Evolutionary conservation across 2,329 filamentous ascomycete genomes (phyloP).

Genomic region (Aspergillus sp.): DNA sequence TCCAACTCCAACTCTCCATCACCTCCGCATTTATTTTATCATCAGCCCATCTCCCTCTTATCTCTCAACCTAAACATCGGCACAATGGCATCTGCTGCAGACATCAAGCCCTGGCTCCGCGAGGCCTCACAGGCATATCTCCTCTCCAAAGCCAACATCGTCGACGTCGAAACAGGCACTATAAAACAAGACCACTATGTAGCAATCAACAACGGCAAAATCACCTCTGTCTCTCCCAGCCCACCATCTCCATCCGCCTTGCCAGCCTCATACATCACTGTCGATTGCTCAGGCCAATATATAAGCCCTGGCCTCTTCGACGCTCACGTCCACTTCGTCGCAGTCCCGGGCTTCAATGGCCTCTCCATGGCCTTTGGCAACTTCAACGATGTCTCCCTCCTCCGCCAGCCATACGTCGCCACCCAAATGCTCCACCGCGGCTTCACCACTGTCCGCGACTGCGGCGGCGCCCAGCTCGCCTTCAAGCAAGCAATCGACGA

Average conservation of each 20-base stretch:
- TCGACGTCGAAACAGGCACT: constrained; percentile 22
- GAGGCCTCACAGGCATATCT: constrained; percentile 14
- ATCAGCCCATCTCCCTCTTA: not conserved
- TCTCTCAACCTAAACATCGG: too few relatives aligned
- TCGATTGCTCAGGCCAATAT: constrained; percentile 23
- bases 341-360: constrained; percentile 24
- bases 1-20: not conserved
- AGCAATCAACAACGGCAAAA: constrained; percentile 19
- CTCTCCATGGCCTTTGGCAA: constrained; percentile 24
- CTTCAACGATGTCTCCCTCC: constrained; percentile 21
- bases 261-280: not conserved
- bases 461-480: constrained; percentile 56
- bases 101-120: constrained; percentile 24
- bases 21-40: constrained; percentile 16
- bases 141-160: constrained; percentile 24
- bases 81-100: not conserved
- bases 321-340: constrained; percentile 27
- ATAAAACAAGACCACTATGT: constrained; percentile 11
- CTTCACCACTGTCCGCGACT: constrained; percentile 61
- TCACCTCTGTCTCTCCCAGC: constrained; percentile 13
- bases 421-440: constrained; percentile 55
- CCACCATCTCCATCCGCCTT: not conserved
- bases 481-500: constrained; percentile 56
- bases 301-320: constrained; percentile 28
- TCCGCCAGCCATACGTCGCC: constrained; percentile 22